Conservation (phyloP, 257 asterid species). For the Rehmannia glutinosa region DNA sequence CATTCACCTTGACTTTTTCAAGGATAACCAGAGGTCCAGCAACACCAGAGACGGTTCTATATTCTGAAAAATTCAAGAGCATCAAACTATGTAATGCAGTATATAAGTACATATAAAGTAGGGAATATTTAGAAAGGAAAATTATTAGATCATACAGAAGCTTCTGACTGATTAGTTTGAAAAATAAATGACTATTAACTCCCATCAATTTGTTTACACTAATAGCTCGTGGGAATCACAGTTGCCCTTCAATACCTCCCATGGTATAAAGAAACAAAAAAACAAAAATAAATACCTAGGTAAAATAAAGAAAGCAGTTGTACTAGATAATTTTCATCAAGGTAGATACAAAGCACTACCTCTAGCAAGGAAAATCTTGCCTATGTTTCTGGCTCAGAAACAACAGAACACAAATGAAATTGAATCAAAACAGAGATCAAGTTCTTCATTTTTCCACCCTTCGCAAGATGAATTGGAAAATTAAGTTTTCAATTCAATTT, state of each 20-base stretch:
- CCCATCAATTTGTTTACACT: background rate
- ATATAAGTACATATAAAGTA: background rate
- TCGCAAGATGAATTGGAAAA: too few relatives aligned
- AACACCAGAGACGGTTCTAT: conserved; percentile 92
- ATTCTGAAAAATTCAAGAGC: conserved; percentile 41
- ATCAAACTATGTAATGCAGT: background rate
- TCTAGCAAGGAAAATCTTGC: too few relatives aligned
- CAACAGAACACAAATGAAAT: too few relatives aligned
- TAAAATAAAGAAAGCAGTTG: too few relatives aligned
- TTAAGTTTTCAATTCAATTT: too few relatives aligned
- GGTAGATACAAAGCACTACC: background rate
- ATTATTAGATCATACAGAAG: background rate
- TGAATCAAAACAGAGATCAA: too few relatives aligned
- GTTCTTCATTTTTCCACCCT: too few relatives aligned
- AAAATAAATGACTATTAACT: background rate
- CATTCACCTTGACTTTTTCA: conserved; percentile 84
- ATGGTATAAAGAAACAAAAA: background rate
- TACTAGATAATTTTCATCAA: background rate
- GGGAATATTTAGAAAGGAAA: background rate
- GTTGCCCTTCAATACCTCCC: background rate
- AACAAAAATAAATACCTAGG: background rate
- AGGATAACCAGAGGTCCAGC: conserved; percentile 96
- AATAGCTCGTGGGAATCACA: conserved; percentile 1
- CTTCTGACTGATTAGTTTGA: background rate
- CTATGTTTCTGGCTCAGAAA: too few relatives aligned